A percentile compares a stretch with the other conserved stretches of the same genome.
Evolutionary conservation across 75 land plant species (phyloP).

Genomic region (Selaginella tamariscina): DNA sequence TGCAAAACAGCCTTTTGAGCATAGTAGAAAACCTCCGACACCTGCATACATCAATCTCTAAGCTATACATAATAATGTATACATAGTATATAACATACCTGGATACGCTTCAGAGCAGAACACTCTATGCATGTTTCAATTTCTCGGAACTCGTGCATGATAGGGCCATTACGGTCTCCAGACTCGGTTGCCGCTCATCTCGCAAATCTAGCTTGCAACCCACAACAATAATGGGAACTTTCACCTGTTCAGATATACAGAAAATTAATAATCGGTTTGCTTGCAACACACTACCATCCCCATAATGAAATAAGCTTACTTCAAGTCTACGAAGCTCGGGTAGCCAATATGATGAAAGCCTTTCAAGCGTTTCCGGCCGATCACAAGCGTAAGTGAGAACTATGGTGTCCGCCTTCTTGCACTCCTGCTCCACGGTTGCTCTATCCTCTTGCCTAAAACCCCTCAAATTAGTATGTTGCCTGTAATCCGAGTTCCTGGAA

Average conservation of each 20-base stretch:
- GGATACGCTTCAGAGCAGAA: slow-evolving; percentile 78
- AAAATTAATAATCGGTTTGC: too few relatives aligned
- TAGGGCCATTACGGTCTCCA: slow-evolving; percentile 92
- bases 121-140: slow-evolving; percentile 98
- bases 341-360: slow-evolving; percentile 76
- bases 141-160: slow-evolving; percentile 97
- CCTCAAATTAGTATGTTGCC: background rate
- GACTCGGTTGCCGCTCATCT: slow-evolving; percentile 60
- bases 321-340: slow-evolving; percentile 86
- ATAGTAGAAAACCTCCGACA: slow-evolving; percentile 94
- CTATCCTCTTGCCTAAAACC: slow-evolving; percentile 41
- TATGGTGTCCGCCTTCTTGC: slow-evolving; percentile 73
- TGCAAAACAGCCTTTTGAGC: slow-evolving; percentile 98
- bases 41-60: slow-evolving; percentile 30
- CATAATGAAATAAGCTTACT: slow-evolving; percentile 27
- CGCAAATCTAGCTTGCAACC: slow-evolving; percentile 95
- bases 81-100: slow-evolving; percentile 33
- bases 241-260: slow-evolving; percentile 39
- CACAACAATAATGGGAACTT: slow-evolving; percentile 87
- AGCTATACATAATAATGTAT: background rate
- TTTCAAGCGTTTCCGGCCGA: slow-evolving; percentile 49
- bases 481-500: background rate
- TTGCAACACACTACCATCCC: background rate
- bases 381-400: slow-evolving; percentile 94
- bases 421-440: slow-evolving; percentile 52